Evolutionary conservation across 257 asterid species (phyloP), one percentile per base, ranked within the genome.

Genomic region (Ajuga chamaepitys): DNA sequence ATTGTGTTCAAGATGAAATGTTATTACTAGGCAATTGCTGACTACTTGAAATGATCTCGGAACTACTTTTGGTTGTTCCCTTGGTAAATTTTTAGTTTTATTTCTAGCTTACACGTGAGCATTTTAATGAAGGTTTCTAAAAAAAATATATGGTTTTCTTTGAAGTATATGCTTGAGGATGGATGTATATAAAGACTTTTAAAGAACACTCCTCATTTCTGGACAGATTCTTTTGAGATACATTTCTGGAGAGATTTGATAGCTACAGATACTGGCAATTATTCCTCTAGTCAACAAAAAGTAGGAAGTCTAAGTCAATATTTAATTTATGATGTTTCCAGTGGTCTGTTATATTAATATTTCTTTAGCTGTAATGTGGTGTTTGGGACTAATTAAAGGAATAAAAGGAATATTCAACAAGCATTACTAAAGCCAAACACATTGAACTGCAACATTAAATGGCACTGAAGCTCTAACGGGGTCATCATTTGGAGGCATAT

Each of bases 391-490:
- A 30, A 17, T 25, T 11, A 7, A 37, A 35, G 28, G 14, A 58
- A 48, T 30, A 28, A 32, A 30, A 35, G n/a, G 28, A 22, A 21
- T 37, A 3, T 58, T 9, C 48, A 0, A 34, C 51, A 52, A 21
- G 54, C 40, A 14, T 26, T 16, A 25, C 16, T 26, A 21, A 52
- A 18, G 45, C 65, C 67, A 9, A 25, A 32, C 28, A 50, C 20
- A 35, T n/a, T 55, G 58, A 46, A 22, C 61, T 37, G 41, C 59
- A n/a, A 21, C 18, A 64, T 47, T 69, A 38, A 57, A 46, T 41
- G 70, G 47, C 44, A 28, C 4, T 37, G 67, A 66, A 64, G 70
- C 46, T 53, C 50, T 59, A 22, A 44, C 47, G 51, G 61, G 9
- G 9, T 50, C 44, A 53, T 17, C 34, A 42, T 44, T 64, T 40